Conservation (phyloP, 2,329 filamentous ascomycete genomes). For the Beauveria sp. region DNA sequence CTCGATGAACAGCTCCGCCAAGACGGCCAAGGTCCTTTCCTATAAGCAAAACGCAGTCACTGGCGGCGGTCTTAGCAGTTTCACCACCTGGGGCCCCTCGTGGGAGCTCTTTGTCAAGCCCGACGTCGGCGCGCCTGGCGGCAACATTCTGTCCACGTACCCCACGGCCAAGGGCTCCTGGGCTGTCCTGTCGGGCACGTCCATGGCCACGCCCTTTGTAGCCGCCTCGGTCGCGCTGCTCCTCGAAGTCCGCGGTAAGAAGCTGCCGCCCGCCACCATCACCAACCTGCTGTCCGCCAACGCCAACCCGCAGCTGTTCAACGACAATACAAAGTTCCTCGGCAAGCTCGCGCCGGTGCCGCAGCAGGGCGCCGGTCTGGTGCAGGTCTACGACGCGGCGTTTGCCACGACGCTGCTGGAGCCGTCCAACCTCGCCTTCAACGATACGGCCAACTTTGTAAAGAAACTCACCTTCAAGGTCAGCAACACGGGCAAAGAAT, state of each 20-base stretch:
- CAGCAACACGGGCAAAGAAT: slow-evolving; percentile 41
- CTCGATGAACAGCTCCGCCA: slow-evolving; percentile 33
- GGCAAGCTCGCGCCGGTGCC: slow-evolving; percentile 43
- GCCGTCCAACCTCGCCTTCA: slow-evolving; percentile 53
- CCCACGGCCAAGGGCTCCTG: slow-evolving; percentile 39
- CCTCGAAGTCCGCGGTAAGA: slow-evolving; percentile 42
- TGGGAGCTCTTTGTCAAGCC: slow-evolving; percentile 52
- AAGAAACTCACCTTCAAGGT: slow-evolving; percentile 44
- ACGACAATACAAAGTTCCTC: slow-evolving; percentile 30
- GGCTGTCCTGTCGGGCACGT: slow-evolving; percentile 47
- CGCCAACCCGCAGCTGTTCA: slow-evolving; percentile 41
- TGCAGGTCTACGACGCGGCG: slow-evolving; percentile 53
- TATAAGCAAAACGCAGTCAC: slow-evolving; percentile 32
- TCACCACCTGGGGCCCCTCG: slow-evolving; percentile 53
- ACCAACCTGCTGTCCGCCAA: slow-evolving; percentile 42
- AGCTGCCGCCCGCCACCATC: slow-evolving; percentile 40
- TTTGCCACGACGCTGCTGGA: slow-evolving; percentile 45
- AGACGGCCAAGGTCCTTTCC: slow-evolving; percentile 24
- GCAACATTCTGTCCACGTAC: slow-evolving; percentile 51
- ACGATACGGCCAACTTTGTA: slow-evolving; percentile 52
- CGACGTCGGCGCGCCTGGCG: slow-evolving; percentile 47
- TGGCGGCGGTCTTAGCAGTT: slow-evolving; percentile 45
- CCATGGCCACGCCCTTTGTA: slow-evolving; percentile 51
- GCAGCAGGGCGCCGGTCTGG: slow-evolving; percentile 53
- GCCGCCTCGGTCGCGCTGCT: slow-evolving; percentile 49